phyloP scores from a whole-genome alignment of 169 alveolate genomes.

The Cryptosporidium xiaoi region DNA sequence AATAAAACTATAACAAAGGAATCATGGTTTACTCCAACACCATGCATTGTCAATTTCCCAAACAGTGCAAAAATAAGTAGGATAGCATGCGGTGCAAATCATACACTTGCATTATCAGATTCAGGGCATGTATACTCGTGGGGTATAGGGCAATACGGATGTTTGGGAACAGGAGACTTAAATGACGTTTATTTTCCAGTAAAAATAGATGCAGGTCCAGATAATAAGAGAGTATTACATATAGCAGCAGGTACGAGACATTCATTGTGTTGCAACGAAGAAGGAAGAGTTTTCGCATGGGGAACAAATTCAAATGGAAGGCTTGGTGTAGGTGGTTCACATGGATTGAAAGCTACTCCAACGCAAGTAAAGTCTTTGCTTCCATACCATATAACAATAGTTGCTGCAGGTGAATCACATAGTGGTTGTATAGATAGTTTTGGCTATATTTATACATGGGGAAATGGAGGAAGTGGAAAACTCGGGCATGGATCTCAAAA shows the following conservation, averaged over 20 bases:
- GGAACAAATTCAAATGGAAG: slow-evolving; percentile 62
- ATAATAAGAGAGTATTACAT: slow-evolving; percentile 13
- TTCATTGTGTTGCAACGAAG: slow-evolving; percentile 51
- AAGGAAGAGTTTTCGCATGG: slow-evolving; percentile 45
- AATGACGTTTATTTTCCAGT: slow-evolving; percentile 35
- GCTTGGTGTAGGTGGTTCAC: slow-evolving; percentile 31
- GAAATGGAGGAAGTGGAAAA: slow-evolving; percentile 84
- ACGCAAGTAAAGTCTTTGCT: slow-evolving; percentile 23
- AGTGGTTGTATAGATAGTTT: slow-evolving; percentile 87
- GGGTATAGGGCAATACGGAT: slow-evolving; percentile 59
- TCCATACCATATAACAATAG: slow-evolving; percentile 54
- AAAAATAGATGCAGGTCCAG: slow-evolving; percentile 27
- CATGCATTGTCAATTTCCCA: slow-evolving; percentile 57
- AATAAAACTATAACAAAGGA: slow-evolving; percentile 11
- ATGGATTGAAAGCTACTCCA: slow-evolving; percentile 36
- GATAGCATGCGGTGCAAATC: slow-evolving; percentile 58
- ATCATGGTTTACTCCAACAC: slow-evolving; percentile 47
- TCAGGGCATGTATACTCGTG: slow-evolving; percentile 31
- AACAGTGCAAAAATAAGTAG: slow-evolving; percentile 43
- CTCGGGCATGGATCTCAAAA: slow-evolving; percentile 82
- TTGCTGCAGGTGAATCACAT: slow-evolving; percentile 88
- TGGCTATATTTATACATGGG: slow-evolving; percentile 89
- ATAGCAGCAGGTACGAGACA: slow-evolving; percentile 64
- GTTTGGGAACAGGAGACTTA: slow-evolving; percentile 49
- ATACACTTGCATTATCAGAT: slow-evolving; percentile 33